These are phyloP conservation scores for Alternaria burnsii DNA, from an alignment of 2,329 filamentous ascomycete genomes.

Conservation along the genomic window DNA sequence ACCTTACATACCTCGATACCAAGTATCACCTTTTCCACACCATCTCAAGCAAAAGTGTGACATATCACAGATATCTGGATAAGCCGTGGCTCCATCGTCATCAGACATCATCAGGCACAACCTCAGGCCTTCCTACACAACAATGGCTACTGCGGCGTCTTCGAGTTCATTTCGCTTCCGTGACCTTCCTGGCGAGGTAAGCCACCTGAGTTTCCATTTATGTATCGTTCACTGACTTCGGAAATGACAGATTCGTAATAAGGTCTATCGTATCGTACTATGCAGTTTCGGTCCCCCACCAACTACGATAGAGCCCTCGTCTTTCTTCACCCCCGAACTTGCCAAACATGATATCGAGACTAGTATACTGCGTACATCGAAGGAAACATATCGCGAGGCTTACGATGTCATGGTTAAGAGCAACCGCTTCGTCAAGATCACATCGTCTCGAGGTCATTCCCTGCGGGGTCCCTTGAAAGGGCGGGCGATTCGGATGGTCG, in stretches of 20 bases:
- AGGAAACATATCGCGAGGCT: conserved; percentile 7
- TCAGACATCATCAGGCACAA: neutral
- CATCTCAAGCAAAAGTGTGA: neutral
- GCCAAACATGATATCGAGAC: conserved; percentile 3
- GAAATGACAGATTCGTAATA: conserved; percentile 2
- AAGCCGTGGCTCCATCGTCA: no score
- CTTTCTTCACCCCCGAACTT: neutral
- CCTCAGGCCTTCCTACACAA: neutral
- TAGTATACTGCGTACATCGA: conserved; percentile 4
- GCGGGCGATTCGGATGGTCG: conserved; percentile 15
- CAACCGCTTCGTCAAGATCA: conserved; percentile 26
- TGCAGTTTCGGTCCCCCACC: neutral
- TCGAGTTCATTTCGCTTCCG: conserved; percentile 8
- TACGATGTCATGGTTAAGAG: conserved; percentile 10
- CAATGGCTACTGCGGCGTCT: neutral
- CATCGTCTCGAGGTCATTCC: conserved; percentile 10
- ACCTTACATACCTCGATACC: neutral
- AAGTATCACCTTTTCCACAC: neutral
- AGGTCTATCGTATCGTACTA: conserved; percentile 2
- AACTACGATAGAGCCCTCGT: neutral
- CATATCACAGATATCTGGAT: no score
- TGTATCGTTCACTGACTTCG: neutral
- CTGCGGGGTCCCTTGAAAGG: conserved; percentile 6
- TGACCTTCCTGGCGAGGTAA: conserved; percentile 12
- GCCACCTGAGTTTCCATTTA: no score